Evolutionary conservation across 441 rosid genomes (phyloP).

Genomic region (Lepidium campestre): DNA sequence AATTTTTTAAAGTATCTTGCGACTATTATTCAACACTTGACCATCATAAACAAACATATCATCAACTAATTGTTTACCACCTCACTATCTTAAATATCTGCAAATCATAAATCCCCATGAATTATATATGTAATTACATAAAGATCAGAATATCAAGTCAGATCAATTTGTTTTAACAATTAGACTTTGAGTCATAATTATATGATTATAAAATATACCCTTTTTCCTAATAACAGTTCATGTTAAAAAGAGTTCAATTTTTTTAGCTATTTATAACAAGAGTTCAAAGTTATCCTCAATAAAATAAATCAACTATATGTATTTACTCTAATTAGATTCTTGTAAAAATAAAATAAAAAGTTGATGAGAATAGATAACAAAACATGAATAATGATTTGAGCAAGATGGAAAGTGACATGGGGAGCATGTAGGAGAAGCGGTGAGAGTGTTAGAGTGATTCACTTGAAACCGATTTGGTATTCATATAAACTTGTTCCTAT

Average conservation of each 20-base stretch:
- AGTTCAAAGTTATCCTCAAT: background rate
- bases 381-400: background rate
- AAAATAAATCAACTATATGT: background rate
- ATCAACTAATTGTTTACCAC: background rate
- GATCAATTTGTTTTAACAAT: background rate
- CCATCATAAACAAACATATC: background rate
- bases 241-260: background rate
- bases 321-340: background rate
- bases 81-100: background rate
- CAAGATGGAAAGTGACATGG: slow-evolving; percentile 17
- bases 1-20: background rate
- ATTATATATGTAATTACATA: background rate
- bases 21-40: slow-evolving; percentile 16
- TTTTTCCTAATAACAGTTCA: background rate
- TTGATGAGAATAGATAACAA: background rate
- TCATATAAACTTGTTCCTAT: slow-evolving; percentile 8
- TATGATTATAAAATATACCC: background rate
- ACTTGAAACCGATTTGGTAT: slow-evolving; percentile 10
- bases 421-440: slow-evolving; percentile 22
- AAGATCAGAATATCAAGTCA: background rate
- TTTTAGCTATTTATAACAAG: too few relatives aligned
- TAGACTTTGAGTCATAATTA: background rate
- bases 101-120: background rate
- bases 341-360: background rate
- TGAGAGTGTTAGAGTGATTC: slow-evolving; percentile 4